phyloP scores from a whole-genome alignment of 1,284 basidiomycete species.

The Austroboletus novae-zelandiae region DNA sequence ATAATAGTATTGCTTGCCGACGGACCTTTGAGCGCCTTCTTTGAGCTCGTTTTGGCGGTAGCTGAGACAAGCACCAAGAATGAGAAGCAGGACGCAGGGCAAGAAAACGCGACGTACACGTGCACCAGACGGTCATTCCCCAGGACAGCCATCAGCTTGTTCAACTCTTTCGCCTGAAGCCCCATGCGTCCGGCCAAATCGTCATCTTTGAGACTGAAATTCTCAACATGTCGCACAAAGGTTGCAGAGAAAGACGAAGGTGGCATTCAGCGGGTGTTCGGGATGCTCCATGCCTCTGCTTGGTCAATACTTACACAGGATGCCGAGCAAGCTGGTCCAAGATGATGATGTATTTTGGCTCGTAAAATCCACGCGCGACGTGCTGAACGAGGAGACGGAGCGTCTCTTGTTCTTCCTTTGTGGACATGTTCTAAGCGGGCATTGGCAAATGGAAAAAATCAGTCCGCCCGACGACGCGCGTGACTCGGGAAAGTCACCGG shows the following conservation, averaged over 20 bases:
- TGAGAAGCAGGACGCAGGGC: constrained; percentile 7
- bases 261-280: constrained; percentile 21
- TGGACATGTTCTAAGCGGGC: constrained; percentile 46
- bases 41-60: constrained; percentile 85
- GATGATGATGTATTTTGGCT: constrained; percentile 87
- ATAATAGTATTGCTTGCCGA: constrained; percentile 90
- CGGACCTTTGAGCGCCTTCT: constrained; percentile 77
- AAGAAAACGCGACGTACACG: constrained; percentile 54
- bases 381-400: constrained; percentile 85
- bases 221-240: constrained; percentile 27
- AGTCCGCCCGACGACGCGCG: not conserved
- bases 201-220: constrained; percentile 81
- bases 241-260: constrained; percentile 12
- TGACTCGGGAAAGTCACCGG: not conserved
- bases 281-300: constrained; percentile 16
- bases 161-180: constrained; percentile 88
- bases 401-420: constrained; percentile 71
- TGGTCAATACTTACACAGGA: constrained; percentile 77
- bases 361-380: constrained; percentile 93
- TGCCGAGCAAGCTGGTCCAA: constrained; percentile 91
- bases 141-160: constrained; percentile 87
- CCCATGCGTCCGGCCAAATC: constrained; percentile 87
- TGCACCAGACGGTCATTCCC: constrained; percentile 83
- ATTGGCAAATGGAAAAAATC: not conserved
- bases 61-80: constrained; percentile 37